Percentiles rank a stretch among this genome's conserved stretches.
phyloP scores from a whole-genome alignment of 441 rosid species.

The Gossypium gossypioides region DNA sequence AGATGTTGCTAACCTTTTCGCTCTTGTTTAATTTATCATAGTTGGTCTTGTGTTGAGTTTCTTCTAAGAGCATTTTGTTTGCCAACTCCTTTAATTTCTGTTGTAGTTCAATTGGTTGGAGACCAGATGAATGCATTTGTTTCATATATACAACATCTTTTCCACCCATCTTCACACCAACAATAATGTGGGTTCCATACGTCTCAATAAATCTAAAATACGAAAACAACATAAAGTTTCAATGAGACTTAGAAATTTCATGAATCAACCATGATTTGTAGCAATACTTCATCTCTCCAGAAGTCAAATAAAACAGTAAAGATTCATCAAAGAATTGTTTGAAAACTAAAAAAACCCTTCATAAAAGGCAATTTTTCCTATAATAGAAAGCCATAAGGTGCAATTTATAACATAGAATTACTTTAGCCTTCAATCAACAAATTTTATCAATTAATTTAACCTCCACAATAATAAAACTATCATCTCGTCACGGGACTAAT shows the following conservation, averaged over 20 bases:
- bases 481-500: background rate
- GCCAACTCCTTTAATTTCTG: conserved; percentile 74
- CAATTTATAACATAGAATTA: background rate
- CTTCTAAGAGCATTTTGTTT: conserved; percentile 72
- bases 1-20: conserved; percentile 48
- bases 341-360: background rate
- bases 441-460: background rate
- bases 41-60: conserved; percentile 28
- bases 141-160: conserved; percentile 83
- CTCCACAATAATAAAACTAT: background rate
- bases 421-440: background rate
- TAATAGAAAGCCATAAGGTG: background rate
- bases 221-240: background rate
- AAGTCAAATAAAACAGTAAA: background rate
- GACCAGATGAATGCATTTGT: conserved; percentile 73
- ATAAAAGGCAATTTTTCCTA: background rate
- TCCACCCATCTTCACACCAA: conserved; percentile 94
- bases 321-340: background rate
- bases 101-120: conserved; percentile 74
- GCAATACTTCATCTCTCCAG: background rate
- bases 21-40: conserved; percentile 16
- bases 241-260: conserved; percentile 11
- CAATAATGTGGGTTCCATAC: conserved; percentile 83
- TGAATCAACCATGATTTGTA: background rate
- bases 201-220: conserved; percentile 59